Base-by-base conservation (phyloP, 257 asterid species). In the Salvia hispanica region DNA sequence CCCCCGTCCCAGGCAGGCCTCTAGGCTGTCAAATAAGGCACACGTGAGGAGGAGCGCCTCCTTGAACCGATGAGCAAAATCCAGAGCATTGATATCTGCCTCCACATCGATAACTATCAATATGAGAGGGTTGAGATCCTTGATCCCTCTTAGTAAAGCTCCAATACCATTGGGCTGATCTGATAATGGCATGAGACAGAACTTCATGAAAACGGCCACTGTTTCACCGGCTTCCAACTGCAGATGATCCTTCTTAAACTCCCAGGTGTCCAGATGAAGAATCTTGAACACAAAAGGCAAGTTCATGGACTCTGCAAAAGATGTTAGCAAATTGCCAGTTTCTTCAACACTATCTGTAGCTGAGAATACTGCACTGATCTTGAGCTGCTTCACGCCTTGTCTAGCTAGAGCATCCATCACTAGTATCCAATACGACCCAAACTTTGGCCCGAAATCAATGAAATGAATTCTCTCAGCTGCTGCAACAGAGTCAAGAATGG, bases 61-160 rank as follows among this genome's bases (percentile, higher is more conserved):
- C 31, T 56, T 37, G 14, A 83, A 83, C 2, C 81, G 53, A 9
- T 62, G 34, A 75, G 3, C 13, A 66, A 78, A 78, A 39, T 31
- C 0, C 6, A 62, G 25, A 0, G 76, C 18, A 34, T 65, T 71
- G 2, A 70, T 50, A 16, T 55, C 40, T 12, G 77, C 74, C 50
- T 83, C 79, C 2, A 71, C 4, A 44, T 80, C 88, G 7, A 42
- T 16, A 3, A 36, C 60, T 14, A 80, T 77, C 72, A 80, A 52
- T 9, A 71, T 52, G 53, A 55, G 7, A 0, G 84, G 84, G 39
- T 74, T 62, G 25, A 84, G 74, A 7, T 8, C 31, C 42, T 28
- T 45, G 2, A 63, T 36, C 4, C 31, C 25, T 25, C 4, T 14
- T 13, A 63, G 25, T 12, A 63, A 45, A 28, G n/a, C 5, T 7